Base-by-base conservation (phyloP, 192 early-diverging fungal genomes). In the Dissophora globulifera region DNA sequence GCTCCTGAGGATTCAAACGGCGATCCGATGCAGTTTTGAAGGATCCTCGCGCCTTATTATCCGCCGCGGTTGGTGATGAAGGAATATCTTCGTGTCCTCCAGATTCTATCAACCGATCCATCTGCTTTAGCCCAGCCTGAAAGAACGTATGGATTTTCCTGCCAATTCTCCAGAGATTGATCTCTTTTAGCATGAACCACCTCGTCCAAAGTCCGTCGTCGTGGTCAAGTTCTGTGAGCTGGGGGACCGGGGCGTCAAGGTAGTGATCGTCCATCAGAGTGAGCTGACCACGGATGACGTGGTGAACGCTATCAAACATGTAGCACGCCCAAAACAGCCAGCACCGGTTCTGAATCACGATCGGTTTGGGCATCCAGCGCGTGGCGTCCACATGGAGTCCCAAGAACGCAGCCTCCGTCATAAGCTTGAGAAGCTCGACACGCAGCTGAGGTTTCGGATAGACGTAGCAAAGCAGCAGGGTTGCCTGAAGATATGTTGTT, bases 111-210 rank as follows among this genome's bases (percentile, higher is more conserved):
- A 67, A 20, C 4, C 40, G 63, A 33, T 76, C 72, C 58, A 66
- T 76, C 7, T 42, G 19, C 32, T 76, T 66, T 6, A 76, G 58
- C 6, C 51, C 62, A 0, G 62, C 42, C 31, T 76, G 72, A 15
- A 76, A 76, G 50, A 66, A 76, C 16, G 72, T 54, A 29, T 76
- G 58, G 13, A 76, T 60, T 42, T 76, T 76, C 5, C 63, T 54
- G 9, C 72, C 72, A 20, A 76, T 62, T 20, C 58, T 38, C 72
- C 72, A 76, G 25, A 76, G 47, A 30, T 67, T 60, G 26, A 76
- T 50, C 31, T 76, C 72, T 26, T 76, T 66, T 15, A 76, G 40
- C 72, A 76, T 76, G 31, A 76, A 76, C 72, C 72, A 76, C 15
- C 72, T 29, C 20, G 72, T 76, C 72, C 72, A 76, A 20, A 76